Conservation (phyloP, 176 grass and related monocot species). For the Chloris gayana region DNA sequence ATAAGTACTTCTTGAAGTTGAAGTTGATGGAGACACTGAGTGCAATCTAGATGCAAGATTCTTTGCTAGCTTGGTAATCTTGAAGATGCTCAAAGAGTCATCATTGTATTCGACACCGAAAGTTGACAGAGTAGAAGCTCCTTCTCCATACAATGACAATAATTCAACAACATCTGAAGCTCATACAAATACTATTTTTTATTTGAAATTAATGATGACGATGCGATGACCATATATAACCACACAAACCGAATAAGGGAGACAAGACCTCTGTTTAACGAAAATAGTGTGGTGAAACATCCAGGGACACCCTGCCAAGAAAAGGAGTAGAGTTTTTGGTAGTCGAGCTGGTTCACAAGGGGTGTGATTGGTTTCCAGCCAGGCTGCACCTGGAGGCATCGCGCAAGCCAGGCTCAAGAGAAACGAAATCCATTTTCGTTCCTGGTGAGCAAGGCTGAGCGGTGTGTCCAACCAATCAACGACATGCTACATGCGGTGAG, state of each 20-base stretch:
- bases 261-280: conserved; percentile 56
- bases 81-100: conserved; percentile 56
- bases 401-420: no score
- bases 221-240: conserved; percentile 89
- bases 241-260: conserved; percentile 88
- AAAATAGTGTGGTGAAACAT: no score
- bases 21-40: conserved; percentile 25
- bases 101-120: conserved; percentile 38
- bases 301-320: no score
- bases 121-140: conserved; percentile 49
- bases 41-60: conserved; percentile 40
- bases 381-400: no score
- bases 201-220: conserved; percentile 71
- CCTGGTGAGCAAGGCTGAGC: no score
- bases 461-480: no score
- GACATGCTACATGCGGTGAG: no score
- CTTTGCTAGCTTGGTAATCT: conserved; percentile 13
- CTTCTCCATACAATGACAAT: conserved; percentile 62
- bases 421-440: no score
- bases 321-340: no score
- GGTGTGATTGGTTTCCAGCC: no score
- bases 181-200: conserved; percentile 58
- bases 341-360: no score
- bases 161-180: conserved; percentile 69
- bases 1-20: conserved; percentile 23